Evolutionary conservation across 2,329 filamentous ascomycete genomes (phyloP), one percentile per base, ranked within the genome.

Genomic region (Sclerotinia sclerotiorum): DNA sequence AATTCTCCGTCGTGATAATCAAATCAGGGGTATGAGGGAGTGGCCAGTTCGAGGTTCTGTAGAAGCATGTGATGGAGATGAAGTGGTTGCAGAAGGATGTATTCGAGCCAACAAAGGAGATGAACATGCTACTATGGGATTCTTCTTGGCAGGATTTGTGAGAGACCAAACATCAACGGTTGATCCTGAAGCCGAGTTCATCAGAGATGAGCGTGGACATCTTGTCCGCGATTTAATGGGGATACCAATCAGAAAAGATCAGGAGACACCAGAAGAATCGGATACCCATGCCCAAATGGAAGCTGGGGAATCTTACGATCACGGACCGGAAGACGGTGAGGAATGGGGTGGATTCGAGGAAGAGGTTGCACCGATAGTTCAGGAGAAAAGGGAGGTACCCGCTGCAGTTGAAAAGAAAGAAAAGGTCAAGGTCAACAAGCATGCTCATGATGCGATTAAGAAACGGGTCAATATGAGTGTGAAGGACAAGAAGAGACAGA

Each of bases 101-200:
- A 90, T 97, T 68, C 84, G 94, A 69, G 92, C 92, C 44, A 89
- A 91, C 78, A 91, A 94, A 74, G 91, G 88, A 35, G 93, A 94
- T 73, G 89, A 88, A 13, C 87, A 90, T 71, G 93, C 93, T 0
- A 91, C 94, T 0, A 97, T 97, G 86, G 94, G 95, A 0, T 98
- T 99, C 79, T 99, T 99, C 74, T 91, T 97, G 27, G 93, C 88
- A n/a, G 92, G 85, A 0, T 97, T 99, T 79, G 85, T 92, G 3
- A 83, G 91, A 69, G 73, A 76, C 60, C 19, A 65, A 27, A 35
- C 21, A 19, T 54, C 58, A 3, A 32, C 49, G 13, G 39, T 61
- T 35, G 51, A 68, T 27, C 48, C 35, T 13, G 73, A 71, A 27
- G 63, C 52, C n/a, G 57, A 72, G 19, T 71, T 73, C 27, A 69